Base-by-base conservation (phyloP, 352 stramenopile species). In the Phytopythium mirpurense region DNA sequence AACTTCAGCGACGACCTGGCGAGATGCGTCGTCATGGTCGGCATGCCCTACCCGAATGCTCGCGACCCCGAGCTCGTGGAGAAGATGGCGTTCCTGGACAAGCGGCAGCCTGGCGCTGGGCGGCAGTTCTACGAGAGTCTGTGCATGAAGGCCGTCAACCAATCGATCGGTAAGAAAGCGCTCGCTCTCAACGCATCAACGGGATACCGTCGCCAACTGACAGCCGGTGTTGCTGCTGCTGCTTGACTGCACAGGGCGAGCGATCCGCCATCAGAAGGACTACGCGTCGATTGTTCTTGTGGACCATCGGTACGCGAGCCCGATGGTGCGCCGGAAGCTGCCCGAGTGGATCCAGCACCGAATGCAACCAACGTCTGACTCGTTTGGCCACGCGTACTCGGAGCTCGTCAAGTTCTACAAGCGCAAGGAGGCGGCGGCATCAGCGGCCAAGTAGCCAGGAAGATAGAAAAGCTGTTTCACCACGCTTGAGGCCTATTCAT, bases 1-100 rank as follows among this genome's bases (percentile, higher is more conserved):
- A 99, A 99, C 63, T 99, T 99, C 68, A 97, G 84, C 56, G 93
- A 99, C 63, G 96, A 99, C 9, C 83, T 99, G 52, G 97, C 96
- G 24, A 72, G 88, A 9, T 97, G 94, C 60, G 94, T 99, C 26
- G 83, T 99, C 15, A 98, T 99, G 72, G 96, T 99, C 27, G 97
- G 97, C 0, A 76, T 99, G 37, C 97, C 97, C 7, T 99, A 98
- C 72, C 90, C 97, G 41, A 98, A 99, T 63, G 88, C 95, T 45
- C 82, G 83, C 21, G 97, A 99, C 71, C 78, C 92, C 2, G 91
- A 99, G 43, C 70, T 99, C 14, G 79, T 96, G 37, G 96, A 99
- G 75, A 99, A 98, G 65, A 99, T 99, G 94, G 59, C 67, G 24
- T 97, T 93, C 62, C 61, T 98, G 24, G 86, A 98, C 44, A 80